Conservation (phyloP, 1,139 yeast species). For the Hansenula sp. region DNA sequence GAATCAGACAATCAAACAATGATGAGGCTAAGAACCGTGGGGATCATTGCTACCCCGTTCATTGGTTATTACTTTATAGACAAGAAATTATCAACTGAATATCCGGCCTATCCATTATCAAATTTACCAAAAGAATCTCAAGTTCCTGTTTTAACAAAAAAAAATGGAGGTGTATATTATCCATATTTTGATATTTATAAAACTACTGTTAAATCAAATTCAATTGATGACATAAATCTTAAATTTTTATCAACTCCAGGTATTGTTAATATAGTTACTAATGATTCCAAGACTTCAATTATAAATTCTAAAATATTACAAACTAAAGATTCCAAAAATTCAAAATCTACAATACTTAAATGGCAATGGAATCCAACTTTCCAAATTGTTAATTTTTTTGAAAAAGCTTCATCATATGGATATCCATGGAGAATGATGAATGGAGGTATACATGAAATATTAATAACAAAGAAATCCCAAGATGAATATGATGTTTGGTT, state of each 20-base stretch:
- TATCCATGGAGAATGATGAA: slow-evolving; percentile 23
- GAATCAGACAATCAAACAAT: slow-evolving; percentile 1
- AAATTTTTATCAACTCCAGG: slow-evolving; percentile 1
- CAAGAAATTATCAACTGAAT: slow-evolving; percentile 9
- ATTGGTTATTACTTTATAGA: slow-evolving; percentile 15
- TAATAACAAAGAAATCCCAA: slow-evolving; percentile 7
- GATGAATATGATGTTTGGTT: slow-evolving; percentile 16
- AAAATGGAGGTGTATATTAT: slow-evolving; percentile 6
- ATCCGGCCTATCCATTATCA: slow-evolving; percentile 14
- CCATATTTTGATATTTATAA: slow-evolving; percentile 19
- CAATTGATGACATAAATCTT: neutral
- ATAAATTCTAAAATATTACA: too few relatives aligned
- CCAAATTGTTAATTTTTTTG: slow-evolving; percentile 10
- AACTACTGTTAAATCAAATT: neutral
- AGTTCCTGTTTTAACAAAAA: neutral
- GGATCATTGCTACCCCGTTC: slow-evolving; percentile 3
- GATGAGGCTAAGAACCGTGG: slow-evolving; percentile 5
- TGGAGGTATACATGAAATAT: slow-evolving; percentile 19
- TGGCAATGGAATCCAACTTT: slow-evolving; percentile 6
- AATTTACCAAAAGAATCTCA: slow-evolving; percentile 12
- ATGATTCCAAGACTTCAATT: neutral
- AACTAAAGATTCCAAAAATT: neutral
- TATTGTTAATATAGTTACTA: neutral
- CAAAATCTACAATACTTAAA: slow-evolving; percentile 6
- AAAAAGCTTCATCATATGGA: slow-evolving; percentile 15